These are phyloP conservation scores for Allium sativum DNA, from an alignment of 106 monocot genomes.

Conservation along the genomic window DNA sequence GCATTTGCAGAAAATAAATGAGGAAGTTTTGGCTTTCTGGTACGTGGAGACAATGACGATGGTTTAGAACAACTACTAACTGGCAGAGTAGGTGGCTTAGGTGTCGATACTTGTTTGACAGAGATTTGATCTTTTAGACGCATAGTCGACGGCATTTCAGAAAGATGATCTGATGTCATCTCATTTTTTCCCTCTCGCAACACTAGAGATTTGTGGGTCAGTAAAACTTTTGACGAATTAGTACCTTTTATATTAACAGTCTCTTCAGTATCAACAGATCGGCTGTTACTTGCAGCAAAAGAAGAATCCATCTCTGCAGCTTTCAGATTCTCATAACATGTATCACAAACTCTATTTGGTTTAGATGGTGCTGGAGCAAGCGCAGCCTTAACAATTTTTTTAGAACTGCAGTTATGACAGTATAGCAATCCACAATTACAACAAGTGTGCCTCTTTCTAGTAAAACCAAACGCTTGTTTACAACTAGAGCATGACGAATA, in stretches of 20 bases:
- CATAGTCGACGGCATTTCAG: not conserved
- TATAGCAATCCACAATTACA: constrained; percentile 62
- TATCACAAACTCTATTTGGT: constrained; percentile 64
- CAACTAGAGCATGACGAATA: constrained; percentile 58
- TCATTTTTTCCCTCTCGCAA: constrained; percentile 31
- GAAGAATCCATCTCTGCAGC: constrained; percentile 22
- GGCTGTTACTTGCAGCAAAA: constrained; percentile 15
- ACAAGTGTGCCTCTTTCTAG: constrained; percentile 62
- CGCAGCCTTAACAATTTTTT: constrained; percentile 43
- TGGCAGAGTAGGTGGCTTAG: not conserved
- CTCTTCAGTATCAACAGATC: constrained; percentile 39
- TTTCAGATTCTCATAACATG: constrained; percentile 38
- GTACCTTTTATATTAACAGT: constrained; percentile 25
- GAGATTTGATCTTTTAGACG: not conserved
- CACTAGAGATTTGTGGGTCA: constrained; percentile 17
- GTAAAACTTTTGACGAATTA: constrained; percentile 37
- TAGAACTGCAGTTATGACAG: constrained; percentile 47
- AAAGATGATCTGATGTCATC: constrained; percentile 16
- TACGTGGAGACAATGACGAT: constrained; percentile 25
- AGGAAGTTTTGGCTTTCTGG: constrained; percentile 35
- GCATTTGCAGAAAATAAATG: constrained; percentile 27
- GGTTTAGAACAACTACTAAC: constrained; percentile 16
- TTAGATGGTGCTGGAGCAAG: constrained; percentile 56
- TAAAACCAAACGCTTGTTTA: constrained; percentile 58
- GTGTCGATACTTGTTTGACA: not conserved